Evolutionary conservation across 2,329 filamentous ascomycete species (phyloP).

Genomic region (Lomentospora prolificans): DNA sequence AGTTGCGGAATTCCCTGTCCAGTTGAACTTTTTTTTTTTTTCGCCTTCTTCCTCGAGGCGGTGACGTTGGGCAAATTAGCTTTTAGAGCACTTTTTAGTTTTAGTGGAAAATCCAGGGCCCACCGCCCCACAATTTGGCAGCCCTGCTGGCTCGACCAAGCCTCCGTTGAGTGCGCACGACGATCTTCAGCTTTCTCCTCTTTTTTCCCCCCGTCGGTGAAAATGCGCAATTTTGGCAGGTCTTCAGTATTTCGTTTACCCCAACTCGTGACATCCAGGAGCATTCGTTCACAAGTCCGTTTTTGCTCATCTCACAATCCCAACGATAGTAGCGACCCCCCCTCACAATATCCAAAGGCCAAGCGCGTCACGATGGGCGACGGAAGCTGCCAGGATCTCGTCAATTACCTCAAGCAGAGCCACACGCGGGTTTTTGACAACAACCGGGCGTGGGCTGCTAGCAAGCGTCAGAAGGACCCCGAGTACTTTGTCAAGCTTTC

Average conservation of each 20-base stretch:
- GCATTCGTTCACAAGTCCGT: background rate
- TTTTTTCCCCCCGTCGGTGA: background rate
- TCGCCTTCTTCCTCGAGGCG: background rate
- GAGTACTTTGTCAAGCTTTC: conserved; percentile 55
- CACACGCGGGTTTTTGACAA: conserved; percentile 61
- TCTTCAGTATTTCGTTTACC: background rate
- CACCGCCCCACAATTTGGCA: background rate
- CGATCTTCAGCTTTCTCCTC: background rate
- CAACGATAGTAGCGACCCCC: background rate
- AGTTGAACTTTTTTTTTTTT: background rate
- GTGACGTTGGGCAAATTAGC: conserved; percentile 10
- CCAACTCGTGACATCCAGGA: background rate
- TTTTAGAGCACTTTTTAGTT: too few species aligned
- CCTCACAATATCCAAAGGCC: background rate
- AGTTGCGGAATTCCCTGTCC: too few species aligned
- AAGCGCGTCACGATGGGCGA: background rate
- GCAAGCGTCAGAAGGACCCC: conserved; percentile 48
- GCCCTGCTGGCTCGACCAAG: background rate
- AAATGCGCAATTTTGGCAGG: background rate
- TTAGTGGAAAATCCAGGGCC: too few species aligned
- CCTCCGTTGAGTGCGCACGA: background rate
- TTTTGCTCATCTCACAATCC: background rate
- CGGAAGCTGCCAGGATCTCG: background rate
- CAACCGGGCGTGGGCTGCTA: conserved; percentile 56
- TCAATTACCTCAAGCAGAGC: conserved; percentile 46